Conservation (phyloP, 2,329 filamentous ascomycete genomes). For the Alternaria ventricosa region DNA sequence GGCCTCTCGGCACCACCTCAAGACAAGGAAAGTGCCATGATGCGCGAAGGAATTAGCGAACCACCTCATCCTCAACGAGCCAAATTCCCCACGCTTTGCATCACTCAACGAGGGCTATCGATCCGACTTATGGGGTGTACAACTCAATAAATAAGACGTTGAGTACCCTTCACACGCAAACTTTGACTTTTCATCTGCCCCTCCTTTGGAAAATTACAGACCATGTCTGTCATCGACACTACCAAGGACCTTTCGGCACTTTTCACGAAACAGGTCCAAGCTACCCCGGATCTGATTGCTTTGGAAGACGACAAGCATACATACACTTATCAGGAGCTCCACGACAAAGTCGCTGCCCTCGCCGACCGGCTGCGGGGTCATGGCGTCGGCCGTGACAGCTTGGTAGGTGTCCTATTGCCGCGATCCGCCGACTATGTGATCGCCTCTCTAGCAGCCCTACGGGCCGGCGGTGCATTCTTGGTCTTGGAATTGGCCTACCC, state of each 20-base stretch:
- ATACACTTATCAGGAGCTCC: constrained; percentile 76
- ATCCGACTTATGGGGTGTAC: constrained; percentile 20
- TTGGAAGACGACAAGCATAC: constrained; percentile 72
- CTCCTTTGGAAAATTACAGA: constrained; percentile 18
- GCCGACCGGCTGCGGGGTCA: constrained; percentile 68
- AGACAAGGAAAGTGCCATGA: constrained; percentile 15
- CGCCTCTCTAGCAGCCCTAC: constrained; percentile 76
- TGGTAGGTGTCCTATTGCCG: constrained; percentile 77
- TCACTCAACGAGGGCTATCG: constrained; percentile 19
- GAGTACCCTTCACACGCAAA: constrained; percentile 12
- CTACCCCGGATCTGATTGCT: constrained; percentile 72
- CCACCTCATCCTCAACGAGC: constrained; percentile 15
- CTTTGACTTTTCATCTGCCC: constrained; percentile 3
- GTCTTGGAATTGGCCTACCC: constrained; percentile 83
- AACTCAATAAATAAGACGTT: constrained; percentile 28
- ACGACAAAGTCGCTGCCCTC: constrained; percentile 70
- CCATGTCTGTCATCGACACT: constrained; percentile 72
- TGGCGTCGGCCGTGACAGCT: constrained; percentile 74
- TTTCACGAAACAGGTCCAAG: constrained; percentile 71
- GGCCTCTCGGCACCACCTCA: constrained; percentile 13
- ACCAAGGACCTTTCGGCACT: constrained; percentile 75
- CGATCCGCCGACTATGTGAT: constrained; percentile 81
- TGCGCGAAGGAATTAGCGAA: constrained; percentile 20
- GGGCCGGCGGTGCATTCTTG: constrained; percentile 79
- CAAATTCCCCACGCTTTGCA: constrained; percentile 26